These are phyloP conservation scores for Candida sakaeoensis DNA, from an alignment of 805 yeast species.

Conservation along the genomic window DNA sequence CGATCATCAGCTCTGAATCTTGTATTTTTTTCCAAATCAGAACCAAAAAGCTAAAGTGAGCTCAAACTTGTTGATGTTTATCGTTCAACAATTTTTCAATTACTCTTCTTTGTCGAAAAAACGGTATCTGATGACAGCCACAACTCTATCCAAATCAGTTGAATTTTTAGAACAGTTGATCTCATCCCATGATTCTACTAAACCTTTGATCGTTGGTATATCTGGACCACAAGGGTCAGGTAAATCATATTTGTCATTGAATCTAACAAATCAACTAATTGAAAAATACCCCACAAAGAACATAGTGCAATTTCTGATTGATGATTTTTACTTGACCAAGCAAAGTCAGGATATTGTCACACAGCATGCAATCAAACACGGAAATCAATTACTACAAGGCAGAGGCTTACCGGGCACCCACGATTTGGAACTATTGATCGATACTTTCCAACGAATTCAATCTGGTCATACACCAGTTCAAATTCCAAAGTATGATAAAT, in stretches of 20 bases:
- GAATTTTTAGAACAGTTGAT: constrained; percentile 23
- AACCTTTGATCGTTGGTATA: constrained; percentile 52
- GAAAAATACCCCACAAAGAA: constrained; percentile 31
- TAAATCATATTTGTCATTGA: constrained; percentile 53
- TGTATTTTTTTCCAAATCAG: too few species aligned
- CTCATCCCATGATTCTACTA: constrained; percentile 4
- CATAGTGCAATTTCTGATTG: constrained; percentile 63
- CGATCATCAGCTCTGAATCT: too few species aligned
- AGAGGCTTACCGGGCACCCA: constrained; percentile 96
- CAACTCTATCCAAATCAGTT: constrained; percentile 11
- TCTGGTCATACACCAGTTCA: constrained; percentile 12
- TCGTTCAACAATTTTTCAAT: too few species aligned
- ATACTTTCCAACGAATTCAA: constrained; percentile 33
- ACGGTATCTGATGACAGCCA: too few species aligned
- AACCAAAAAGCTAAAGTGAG: too few species aligned
- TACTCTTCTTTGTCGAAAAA: too few species aligned
- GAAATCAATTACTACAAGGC: constrained; percentile 61
- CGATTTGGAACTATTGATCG: constrained; percentile 50
- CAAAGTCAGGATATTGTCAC: constrained; percentile 53
- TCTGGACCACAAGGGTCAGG: constrained; percentile 84
- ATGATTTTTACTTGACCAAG: constrained; percentile 78
- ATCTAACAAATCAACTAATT: constrained; percentile 33
- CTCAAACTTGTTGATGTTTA: too few species aligned
- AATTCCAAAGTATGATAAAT: constrained; percentile 78
- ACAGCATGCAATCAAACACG: constrained; percentile 21